phyloP scores from a whole-genome alignment of 1,139 yeast genomes.

The Kurtzmaniella quercitrusa region DNA sequence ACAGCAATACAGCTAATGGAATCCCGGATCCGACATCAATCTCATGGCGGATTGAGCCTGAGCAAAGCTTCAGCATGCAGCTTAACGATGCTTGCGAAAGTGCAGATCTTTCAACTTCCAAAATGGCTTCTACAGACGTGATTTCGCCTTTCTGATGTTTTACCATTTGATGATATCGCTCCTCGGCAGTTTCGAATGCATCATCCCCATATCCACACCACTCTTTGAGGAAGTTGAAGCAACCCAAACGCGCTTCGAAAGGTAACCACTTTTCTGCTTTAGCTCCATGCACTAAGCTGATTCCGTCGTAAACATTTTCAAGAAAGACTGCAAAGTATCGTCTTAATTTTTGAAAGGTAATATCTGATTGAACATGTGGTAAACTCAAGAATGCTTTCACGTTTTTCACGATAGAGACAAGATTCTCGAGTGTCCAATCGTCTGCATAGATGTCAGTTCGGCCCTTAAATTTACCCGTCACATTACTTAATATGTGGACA shows the following conservation, averaged over 20 bases:
- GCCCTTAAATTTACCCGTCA: conserved; percentile 62
- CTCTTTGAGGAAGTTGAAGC: conserved; percentile 77
- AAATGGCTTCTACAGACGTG: conserved; percentile 62
- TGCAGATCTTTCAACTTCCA: conserved; percentile 77
- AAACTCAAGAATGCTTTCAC: conserved; percentile 60
- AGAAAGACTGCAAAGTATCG: conserved; percentile 77
- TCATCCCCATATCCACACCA: conserved; percentile 93
- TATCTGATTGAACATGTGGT: conserved; percentile 58
- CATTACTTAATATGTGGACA: conserved; percentile 67
- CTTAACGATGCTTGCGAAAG: conserved; percentile 71
- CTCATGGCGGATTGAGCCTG: conserved; percentile 56
- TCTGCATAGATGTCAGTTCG: conserved; percentile 52
- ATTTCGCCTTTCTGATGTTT: conserved; percentile 39
- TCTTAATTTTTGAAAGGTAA: conserved; percentile 72
- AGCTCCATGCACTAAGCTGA: conserved; percentile 23
- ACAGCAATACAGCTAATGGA: conserved; percentile 47
- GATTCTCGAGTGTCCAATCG: conserved; percentile 62
- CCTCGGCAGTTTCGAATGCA: conserved; percentile 50
- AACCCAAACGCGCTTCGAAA: conserved; percentile 79
- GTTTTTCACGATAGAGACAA: conserved; percentile 62
- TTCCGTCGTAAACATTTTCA: conserved; percentile 61
- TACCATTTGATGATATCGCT: conserved; percentile 65
- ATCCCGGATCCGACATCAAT: conserved; percentile 31
- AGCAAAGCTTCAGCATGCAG: conserved; percentile 79
- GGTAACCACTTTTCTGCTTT: conserved; percentile 58